These are phyloP conservation scores for Aureobasidium sp. DNA, from an alignment of 2,329 filamentous ascomycete species.

Conservation along the genomic window DNA sequence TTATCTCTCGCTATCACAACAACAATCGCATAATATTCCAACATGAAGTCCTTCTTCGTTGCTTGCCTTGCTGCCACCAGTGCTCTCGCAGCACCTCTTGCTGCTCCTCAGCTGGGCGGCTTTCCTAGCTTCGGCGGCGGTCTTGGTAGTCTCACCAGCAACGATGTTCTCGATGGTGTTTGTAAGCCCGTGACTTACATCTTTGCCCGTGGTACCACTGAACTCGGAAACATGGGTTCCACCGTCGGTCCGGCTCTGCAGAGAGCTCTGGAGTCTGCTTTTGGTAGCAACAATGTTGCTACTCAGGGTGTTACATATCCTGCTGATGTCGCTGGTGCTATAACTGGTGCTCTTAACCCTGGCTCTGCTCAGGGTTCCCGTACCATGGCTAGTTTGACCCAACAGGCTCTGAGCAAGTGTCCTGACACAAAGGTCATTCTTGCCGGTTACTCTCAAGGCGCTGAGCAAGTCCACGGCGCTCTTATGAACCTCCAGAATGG, in stretches of 20 bases:
- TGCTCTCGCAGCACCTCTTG: constrained; percentile 3
- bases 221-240: constrained; percentile 42
- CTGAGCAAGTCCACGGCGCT: constrained; percentile 18
- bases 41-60: constrained; percentile 8
- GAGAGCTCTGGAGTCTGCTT: constrained; percentile 16
- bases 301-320: constrained; percentile 19
- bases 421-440: constrained; percentile 20
- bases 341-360: constrained; percentile 12
- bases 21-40: background rate
- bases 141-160: constrained; percentile 14
- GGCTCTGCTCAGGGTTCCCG: constrained; percentile 13
- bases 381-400: constrained; percentile 17
- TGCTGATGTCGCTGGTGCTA: constrained; percentile 15
- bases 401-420: constrained; percentile 17
- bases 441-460: constrained; percentile 20
- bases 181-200: constrained; percentile 46
- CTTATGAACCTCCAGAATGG: constrained; percentile 8
- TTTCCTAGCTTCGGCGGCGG: background rate
- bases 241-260: constrained; percentile 18
- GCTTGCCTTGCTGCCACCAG: constrained; percentile 8
- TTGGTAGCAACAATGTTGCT: constrained; percentile 17
- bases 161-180: constrained; percentile 18
- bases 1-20: background rate
- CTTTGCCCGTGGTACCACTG: constrained; percentile 49
- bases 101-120: background rate